Conservation (phyloP, 768 basidiomycete species). For the Mycena olivaceomarginata region DNA sequence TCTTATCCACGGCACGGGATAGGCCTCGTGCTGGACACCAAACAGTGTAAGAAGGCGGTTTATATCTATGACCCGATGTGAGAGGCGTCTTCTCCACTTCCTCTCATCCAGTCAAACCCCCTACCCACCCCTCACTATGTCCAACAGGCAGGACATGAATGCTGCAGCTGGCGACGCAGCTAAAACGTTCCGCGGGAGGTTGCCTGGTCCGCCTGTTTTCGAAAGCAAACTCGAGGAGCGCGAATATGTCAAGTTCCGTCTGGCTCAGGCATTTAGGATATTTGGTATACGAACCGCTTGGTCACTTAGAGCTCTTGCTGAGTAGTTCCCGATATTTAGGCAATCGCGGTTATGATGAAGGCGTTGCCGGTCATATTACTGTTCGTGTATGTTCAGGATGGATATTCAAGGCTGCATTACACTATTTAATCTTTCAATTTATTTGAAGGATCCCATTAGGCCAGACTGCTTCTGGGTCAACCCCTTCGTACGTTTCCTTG, state of each 20-base stretch:
- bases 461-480: slow-evolving; percentile 70
- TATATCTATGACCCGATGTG: slow-evolving; percentile 9
- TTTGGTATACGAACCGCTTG: slow-evolving; percentile 56
- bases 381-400: slow-evolving; percentile 53
- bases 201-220: slow-evolving; percentile 57
- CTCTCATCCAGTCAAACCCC: slow-evolving; percentile 7
- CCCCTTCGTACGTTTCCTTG: slow-evolving; percentile 58
- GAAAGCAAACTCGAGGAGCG: slow-evolving; percentile 59
- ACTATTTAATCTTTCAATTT: background rate
- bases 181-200: slow-evolving; percentile 14
- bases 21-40: background rate
- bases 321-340: slow-evolving; percentile 32
- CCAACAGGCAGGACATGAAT: background rate
- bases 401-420: background rate
- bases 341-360: slow-evolving; percentile 67
- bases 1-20: background rate
- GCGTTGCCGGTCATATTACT: slow-evolving; percentile 71
- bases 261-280: slow-evolving; percentile 67
- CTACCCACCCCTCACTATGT: slow-evolving; percentile 16
- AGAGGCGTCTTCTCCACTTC: slow-evolving; percentile 18
- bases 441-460: slow-evolving; percentile 56
- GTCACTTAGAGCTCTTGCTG: background rate
- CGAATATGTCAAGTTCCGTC: slow-evolving; percentile 64
- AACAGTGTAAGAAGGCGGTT: background rate
- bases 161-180: background rate